Conservation (phyloP, 2,329 filamentous ascomycete species). For the Herpotrichia juniperi region DNA sequence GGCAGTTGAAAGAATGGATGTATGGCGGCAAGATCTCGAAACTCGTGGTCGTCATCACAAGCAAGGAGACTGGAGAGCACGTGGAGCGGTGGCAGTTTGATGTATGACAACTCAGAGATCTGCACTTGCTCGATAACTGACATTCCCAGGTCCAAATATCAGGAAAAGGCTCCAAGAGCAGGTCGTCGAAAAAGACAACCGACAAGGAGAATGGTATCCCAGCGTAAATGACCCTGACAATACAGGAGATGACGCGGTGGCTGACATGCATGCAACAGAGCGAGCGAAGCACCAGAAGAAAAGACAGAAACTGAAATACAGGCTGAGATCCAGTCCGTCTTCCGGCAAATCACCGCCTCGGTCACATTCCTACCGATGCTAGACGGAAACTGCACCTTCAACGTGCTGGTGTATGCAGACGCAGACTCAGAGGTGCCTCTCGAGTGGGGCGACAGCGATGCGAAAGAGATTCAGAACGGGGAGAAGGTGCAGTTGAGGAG, state of each 20-base stretch:
- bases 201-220: slow-evolving; percentile 75
- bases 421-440: slow-evolving; percentile 95
- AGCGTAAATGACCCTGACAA: slow-evolving; percentile 52
- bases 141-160: slow-evolving; percentile 62
- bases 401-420: slow-evolving; percentile 96
- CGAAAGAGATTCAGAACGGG: slow-evolving; percentile 92
- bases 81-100: slow-evolving; percentile 99
- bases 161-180: slow-evolving; percentile 57
- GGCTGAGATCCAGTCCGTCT: slow-evolving; percentile 92
- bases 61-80: slow-evolving; percentile 95
- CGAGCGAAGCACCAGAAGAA: slow-evolving; percentile 55
- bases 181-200: slow-evolving; percentile 55
- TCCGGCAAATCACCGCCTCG: slow-evolving; percentile 96
- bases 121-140: background rate
- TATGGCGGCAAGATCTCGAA: slow-evolving; percentile 95
- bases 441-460: slow-evolving; percentile 98
- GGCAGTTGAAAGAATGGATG: slow-evolving; percentile 98
- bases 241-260: slow-evolving; percentile 12
- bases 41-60: slow-evolving; percentile 93
- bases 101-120: slow-evolving; percentile 52
- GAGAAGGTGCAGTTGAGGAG: slow-evolving; percentile 95
- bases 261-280: slow-evolving; percentile 31
- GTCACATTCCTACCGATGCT: slow-evolving; percentile 97
- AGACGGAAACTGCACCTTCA: slow-evolving; percentile 95
- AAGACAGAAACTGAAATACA: slow-evolving; percentile 96